Evolutionary conservation across 805 yeast genomes (phyloP), one percentile per base, ranked within the genome.

Genomic region (Dipodascus geniculatus): DNA sequence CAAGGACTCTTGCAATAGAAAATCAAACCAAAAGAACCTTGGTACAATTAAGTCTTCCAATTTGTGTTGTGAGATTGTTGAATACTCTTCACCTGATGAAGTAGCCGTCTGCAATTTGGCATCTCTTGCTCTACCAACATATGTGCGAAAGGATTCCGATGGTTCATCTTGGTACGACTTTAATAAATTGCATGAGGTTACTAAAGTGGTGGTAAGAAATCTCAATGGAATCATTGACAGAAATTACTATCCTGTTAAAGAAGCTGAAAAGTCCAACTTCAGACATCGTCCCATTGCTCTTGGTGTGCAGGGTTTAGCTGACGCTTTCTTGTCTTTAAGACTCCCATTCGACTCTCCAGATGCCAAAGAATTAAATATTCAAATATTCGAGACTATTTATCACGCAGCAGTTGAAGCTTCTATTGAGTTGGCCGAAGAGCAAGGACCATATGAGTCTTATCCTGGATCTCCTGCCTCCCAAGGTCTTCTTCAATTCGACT

Each of bases 301-400:
- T 28, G 98, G 98, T 56, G 96, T 91, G 6, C 96, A 90, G 68
- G 98, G 98, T 51, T 74, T 91, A 48, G 96, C 97, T 20, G 97
- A 91, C 68, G 76, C 82, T 1, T 90, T 86, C 66, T 78, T 86
- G 75, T 72, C 74, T 55, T 70, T 90, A 56, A 77, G 89, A 63
- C 60, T 85, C 51, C 88, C 96, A 28, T 91, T 87, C 67, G 96
- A 87, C 56, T 83, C 91, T 42, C 69, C 72, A 17, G 84, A 80
- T 59, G 96, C 97, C 2, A 76, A 76, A 59, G 68, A 68, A 48
- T 70, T 91, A 57, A 91, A 91, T 68, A 73, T 75, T 42, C 85
- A 84, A 64, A 87, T 91, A 48, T 91, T 90, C 65, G 98, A 91
- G 70, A 90, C 97, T 6, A 87, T 91, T 19, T 91, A 91, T 67